phyloP scores from a whole-genome alignment of 2,329 filamentous ascomycete species.

The Trichoderma koningii region DNA sequence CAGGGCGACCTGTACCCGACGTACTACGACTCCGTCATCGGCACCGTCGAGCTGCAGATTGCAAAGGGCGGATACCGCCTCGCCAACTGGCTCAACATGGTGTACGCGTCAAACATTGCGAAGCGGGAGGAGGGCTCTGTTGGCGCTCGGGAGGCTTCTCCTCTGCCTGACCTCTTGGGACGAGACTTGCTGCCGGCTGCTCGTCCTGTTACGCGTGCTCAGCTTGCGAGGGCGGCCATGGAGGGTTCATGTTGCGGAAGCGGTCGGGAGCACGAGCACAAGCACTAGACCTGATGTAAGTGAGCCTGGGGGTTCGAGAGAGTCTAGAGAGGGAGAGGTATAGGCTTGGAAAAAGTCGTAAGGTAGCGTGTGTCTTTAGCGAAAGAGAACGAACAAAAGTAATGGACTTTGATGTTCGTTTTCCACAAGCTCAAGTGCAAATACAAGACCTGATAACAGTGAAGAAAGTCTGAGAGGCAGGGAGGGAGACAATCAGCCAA shows the following conservation, averaged over 20 bases:
- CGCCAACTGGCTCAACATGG: constrained; percentile 38
- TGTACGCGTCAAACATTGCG: constrained; percentile 33
- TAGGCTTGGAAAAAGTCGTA: too few species aligned
- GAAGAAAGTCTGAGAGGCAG: too few species aligned
- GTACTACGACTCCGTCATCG: constrained; percentile 45
- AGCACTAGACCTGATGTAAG: constrained; percentile 15
- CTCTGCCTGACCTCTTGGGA: constrained; percentile 32
- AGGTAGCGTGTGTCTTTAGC: too few species aligned
- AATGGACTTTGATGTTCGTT: too few species aligned
- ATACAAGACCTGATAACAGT: too few species aligned
- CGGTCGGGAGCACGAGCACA: constrained; percentile 22
- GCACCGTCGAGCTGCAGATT: constrained; percentile 47
- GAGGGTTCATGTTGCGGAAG: constrained; percentile 31
- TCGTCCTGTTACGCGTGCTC: constrained; percentile 34
- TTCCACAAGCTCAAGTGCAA: too few species aligned
- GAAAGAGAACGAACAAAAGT: too few species aligned
- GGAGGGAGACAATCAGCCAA: background rate
- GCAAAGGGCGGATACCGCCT: constrained; percentile 48
- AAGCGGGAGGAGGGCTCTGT: constrained; percentile 7
- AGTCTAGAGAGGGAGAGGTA: too few species aligned
- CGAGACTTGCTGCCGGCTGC: constrained; percentile 34
- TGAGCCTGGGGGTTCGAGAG: background rate
- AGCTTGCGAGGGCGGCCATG: constrained; percentile 35
- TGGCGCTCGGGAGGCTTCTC: background rate
- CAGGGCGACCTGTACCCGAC: constrained; percentile 43